Conservation (phyloP, 2,329 filamentous ascomycete species). For the Cladophialophora bantiana region DNA sequence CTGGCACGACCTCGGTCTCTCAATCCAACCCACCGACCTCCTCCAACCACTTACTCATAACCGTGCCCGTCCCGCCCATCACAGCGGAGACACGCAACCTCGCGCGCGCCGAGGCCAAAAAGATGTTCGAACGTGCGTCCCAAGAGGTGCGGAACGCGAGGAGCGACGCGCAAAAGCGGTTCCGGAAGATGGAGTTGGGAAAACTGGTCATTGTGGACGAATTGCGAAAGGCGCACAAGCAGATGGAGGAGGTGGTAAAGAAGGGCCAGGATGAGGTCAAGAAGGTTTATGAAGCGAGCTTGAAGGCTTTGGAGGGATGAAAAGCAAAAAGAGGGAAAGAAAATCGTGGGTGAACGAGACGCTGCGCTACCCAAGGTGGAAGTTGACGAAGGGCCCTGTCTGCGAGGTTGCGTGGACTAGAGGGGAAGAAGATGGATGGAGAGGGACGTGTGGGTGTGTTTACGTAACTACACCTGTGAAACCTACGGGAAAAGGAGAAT, state of each 20-base stretch:
- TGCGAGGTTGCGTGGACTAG: not conserved
- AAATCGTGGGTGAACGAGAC: not conserved
- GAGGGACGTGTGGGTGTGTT: too few species aligned
- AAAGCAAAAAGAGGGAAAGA: not conserved
- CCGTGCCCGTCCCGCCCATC: constrained; percentile 54
- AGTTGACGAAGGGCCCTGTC: too few species aligned
- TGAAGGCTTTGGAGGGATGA: constrained; percentile 36
- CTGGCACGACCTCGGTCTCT: constrained; percentile 12
- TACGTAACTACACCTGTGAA: too few species aligned
- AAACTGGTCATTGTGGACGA: constrained; percentile 55
- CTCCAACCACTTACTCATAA: constrained; percentile 54
- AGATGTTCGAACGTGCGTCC: constrained; percentile 53
- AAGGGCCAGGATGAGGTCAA: constrained; percentile 57
- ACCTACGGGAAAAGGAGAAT: too few species aligned
- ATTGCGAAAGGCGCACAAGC: constrained; percentile 53
- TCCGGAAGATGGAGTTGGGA: constrained; percentile 54
- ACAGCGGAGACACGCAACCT: constrained; percentile 56
- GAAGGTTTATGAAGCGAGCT: constrained; percentile 53
- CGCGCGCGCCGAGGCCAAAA: constrained; percentile 50
- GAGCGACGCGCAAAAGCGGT: constrained; percentile 53
- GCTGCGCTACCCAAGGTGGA: too few species aligned
- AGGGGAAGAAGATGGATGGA: not conserved
- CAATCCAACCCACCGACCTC: constrained; percentile 6
- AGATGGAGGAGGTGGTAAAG: constrained; percentile 57
- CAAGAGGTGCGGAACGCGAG: constrained; percentile 52